phyloP scores from a whole-genome alignment of 441 rosid genomes.

The Rhodomyrtus psidioides region DNA sequence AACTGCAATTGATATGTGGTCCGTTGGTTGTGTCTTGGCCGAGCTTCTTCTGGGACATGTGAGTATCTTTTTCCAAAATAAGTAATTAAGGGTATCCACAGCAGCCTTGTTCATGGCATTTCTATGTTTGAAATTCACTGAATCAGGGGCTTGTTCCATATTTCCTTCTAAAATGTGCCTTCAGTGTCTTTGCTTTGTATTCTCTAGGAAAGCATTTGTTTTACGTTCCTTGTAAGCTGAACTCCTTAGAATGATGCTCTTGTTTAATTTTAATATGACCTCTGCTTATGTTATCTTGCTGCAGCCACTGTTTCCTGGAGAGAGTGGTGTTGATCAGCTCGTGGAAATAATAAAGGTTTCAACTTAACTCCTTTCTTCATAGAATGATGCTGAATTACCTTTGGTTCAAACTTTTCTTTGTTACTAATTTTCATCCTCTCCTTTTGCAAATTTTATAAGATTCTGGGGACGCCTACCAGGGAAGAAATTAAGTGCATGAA shows the following conservation, averaged over 20 bases:
- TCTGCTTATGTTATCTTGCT: not conserved
- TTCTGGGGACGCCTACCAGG: constrained; percentile 13
- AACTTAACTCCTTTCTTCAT: not conserved
- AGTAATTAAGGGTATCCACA: not conserved
- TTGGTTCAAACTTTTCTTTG: not conserved
- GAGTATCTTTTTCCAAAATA: not conserved
- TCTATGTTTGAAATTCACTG: not conserved
- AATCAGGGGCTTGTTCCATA: not conserved
- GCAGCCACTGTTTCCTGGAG: constrained; percentile 15
- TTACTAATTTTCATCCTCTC: not conserved
- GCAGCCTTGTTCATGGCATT: not conserved
- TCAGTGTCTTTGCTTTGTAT: not conserved
- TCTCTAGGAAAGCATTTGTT: not conserved
- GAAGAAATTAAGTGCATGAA: constrained; percentile 19
- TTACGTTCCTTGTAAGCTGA: not conserved
- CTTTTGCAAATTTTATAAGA: not conserved
- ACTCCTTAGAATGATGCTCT: not conserved
- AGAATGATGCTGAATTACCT: not conserved
- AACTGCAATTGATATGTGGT: constrained; percentile 16
- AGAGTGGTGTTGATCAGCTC: constrained; percentile 15
- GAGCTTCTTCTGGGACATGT: constrained; percentile 17
- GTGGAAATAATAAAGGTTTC: constrained; percentile 15
- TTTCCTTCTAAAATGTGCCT: not conserved
- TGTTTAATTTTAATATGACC: not conserved
- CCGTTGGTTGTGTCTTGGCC: constrained; percentile 13